These are phyloP conservation scores for Ogataea haglerorum DNA, from an alignment of 805 yeast species.

Conservation along the genomic window DNA sequence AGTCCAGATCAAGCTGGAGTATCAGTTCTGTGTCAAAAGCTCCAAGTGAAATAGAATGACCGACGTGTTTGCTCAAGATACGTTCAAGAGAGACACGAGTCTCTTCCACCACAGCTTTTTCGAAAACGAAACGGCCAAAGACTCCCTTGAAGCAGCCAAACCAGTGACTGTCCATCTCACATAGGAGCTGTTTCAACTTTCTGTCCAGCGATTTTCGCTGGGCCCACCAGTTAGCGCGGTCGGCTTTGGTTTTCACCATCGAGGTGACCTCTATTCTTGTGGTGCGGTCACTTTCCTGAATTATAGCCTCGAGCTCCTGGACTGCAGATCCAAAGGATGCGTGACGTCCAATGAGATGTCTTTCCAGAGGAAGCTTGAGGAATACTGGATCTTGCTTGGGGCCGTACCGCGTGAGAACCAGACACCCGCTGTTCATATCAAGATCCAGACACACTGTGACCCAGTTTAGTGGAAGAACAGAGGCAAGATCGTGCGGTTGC, in stretches of 20 bases:
- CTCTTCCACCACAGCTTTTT: slow-evolving; percentile 23
- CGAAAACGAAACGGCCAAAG: slow-evolving; percentile 39
- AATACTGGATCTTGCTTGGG: slow-evolving; percentile 29
- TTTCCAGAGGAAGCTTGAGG: slow-evolving; percentile 56
- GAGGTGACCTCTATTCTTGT: slow-evolving; percentile 54
- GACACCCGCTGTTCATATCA: slow-evolving; percentile 54
- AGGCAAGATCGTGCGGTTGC: slow-evolving; percentile 14
- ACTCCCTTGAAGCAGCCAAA: slow-evolving; percentile 73
- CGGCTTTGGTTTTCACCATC: slow-evolving; percentile 51
- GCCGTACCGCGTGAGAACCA: slow-evolving; percentile 38
- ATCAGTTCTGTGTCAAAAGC: slow-evolving; percentile 38
- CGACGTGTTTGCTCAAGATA: slow-evolving; percentile 37
- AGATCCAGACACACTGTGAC: slow-evolving; percentile 57
- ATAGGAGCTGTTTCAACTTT: slow-evolving; percentile 50
- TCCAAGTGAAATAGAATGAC: background rate
- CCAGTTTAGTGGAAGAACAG: slow-evolving; percentile 49
- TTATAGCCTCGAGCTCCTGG: slow-evolving; percentile 47
- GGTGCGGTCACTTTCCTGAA: slow-evolving; percentile 57
- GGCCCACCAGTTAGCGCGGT: slow-evolving; percentile 77
- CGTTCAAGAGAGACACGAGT: slow-evolving; percentile 39
- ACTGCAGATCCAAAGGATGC: slow-evolving; percentile 46
- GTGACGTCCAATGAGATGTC: slow-evolving; percentile 43
- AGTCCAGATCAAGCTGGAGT: slow-evolving; percentile 39
- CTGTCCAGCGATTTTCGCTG: slow-evolving; percentile 59
- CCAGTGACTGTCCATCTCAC: slow-evolving; percentile 61